Base-by-base conservation (phyloP, 2,329 filamentous ascomycete genomes). In the Alternaria atra region DNA sequence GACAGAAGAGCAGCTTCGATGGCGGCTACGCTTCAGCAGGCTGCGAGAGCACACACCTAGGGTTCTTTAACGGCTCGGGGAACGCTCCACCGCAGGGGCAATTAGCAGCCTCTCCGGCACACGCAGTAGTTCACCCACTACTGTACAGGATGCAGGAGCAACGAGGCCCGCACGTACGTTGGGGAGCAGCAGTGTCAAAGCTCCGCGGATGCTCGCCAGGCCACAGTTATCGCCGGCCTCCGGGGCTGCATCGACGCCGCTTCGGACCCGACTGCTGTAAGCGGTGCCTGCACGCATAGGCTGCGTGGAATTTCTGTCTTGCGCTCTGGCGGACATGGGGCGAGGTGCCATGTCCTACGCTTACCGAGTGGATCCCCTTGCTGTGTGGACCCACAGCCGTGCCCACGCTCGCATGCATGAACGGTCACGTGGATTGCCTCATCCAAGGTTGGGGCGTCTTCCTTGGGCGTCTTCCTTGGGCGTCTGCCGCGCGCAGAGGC, bases 341-440 rank as follows among this genome's bases (percentile, higher is more conserved):
- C 39, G 51, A 43, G 39, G 29, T 25, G 27, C 34, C 29, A 53
- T 43, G 27, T 32, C 29, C 34, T 43, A 15, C 17, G 51, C 51
- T 53, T 32, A 43, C 17, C 7, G 51, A 17, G 51, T 34, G 27
- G n/a, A 39, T 53, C 6, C 51, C 7, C 39, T 32, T 30, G 35
- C 48, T 17, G 48, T 29, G 48, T 40, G 34, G 23, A 39, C 23
- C 34, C 48, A 39, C 23, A 39, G 8, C 20, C 34, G 20, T 52
- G 27, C 39, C 25, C 39, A 53, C n/a, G 39, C 51, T 10, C 29
- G 39, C 39, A 53, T 53, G 39, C 39, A 53, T 44, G n/a, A 43
- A 53, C 29, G 39, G 17, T 35, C 39, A 53, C 51, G 29, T 44
- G 29, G 6, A 27, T 53, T 25, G 17, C 39, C 25, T 17, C 6